Evolutionary conservation across 2,329 filamentous ascomycete species (phyloP), one percentile per base, ranked within the genome.

Genomic region (Aspergillus flavus): DNA sequence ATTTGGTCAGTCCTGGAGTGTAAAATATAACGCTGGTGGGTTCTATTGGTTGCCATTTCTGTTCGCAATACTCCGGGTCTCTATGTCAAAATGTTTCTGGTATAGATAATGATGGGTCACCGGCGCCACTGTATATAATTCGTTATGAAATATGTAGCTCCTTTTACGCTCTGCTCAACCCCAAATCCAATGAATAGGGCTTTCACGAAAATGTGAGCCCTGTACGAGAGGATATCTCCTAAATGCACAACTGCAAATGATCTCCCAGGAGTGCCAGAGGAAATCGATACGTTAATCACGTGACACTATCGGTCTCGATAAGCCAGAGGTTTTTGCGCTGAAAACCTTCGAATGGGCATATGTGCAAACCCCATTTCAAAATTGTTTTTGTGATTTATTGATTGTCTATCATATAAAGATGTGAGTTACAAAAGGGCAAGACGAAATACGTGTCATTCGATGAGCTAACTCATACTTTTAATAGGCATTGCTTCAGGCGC

Each of bases 401-500:
- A 21, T 21, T 52, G 11, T 32, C 19, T 52, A 26, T 32, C 19
- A 21, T 21, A 19, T 21, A 16, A 55, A 41, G n/a, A 55, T 55
- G 52, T 55, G 52, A 39, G 52, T 55, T 4, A 39, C n/a, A 34
- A 32, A 30, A 32, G 4, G 2, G 7, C 3, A 30, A 52, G 7
- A 16, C 48, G 5, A 23, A n/a, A 10, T 5, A n/a, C 3, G 19
- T 34, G 21, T 19, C n/a, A 21, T 4, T 57, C 16, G n/a, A 34
- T 32, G 39, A 32, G n/a, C 28, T 60, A 26, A 45, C 46, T 5
- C 4, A 23, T 12, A 7, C 6, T 30, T 45, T 57, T 23, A 26
- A 28, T 66, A 89, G 86, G 86, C 84, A 83, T 78, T 80, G 81
- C 67, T 78, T 90, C 69, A 85, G 86, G 65, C 85, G 85, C 71